phyloP scores from a whole-genome alignment of 208 protist genomes.

The Naegleria lovaniensis region DNA sequence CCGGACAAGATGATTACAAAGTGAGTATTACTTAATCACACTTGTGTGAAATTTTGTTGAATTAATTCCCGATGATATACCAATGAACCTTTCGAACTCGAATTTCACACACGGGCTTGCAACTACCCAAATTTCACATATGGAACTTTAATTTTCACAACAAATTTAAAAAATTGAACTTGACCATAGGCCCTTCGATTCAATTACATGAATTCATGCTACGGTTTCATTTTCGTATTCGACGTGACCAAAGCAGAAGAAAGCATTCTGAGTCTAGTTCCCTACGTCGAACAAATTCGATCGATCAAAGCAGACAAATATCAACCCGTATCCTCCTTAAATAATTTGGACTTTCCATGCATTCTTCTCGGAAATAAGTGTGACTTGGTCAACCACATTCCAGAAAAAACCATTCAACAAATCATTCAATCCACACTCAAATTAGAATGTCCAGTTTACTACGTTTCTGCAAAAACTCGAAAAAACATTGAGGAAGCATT shows the following conservation, averaged over 20 bases:
- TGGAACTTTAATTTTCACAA: too few relatives aligned
- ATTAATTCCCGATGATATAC: too few relatives aligned
- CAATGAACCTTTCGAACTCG: too few relatives aligned
- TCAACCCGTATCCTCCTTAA: not conserved
- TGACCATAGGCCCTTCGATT: slow-evolving; percentile 46
- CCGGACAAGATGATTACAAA: not conserved
- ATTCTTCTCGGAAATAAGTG: not conserved
- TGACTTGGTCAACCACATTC: not conserved
- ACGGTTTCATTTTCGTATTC: slow-evolving; percentile 61
- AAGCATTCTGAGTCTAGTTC: not conserved
- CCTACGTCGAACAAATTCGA: slow-evolving; percentile 48
- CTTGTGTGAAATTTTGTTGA: too few relatives aligned
- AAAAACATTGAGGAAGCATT: slow-evolving; percentile 51
- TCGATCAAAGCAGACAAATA: slow-evolving; percentile 52
- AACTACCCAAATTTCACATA: too few relatives aligned
- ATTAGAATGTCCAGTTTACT: slow-evolving; percentile 23
- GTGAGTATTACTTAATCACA: too few relatives aligned
- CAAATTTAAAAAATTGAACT: not conserved
- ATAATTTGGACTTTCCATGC: not conserved
- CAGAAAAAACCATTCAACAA: not conserved
- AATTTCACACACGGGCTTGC: too few relatives aligned
- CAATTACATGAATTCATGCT: slow-evolving; percentile 45
- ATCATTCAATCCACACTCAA: not conserved
- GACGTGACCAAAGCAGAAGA: slow-evolving; percentile 48
- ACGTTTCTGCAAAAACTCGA: slow-evolving; percentile 50